Conservation (phyloP, 2,329 filamentous ascomycete genomes). For the Penicillium sp. region DNA sequence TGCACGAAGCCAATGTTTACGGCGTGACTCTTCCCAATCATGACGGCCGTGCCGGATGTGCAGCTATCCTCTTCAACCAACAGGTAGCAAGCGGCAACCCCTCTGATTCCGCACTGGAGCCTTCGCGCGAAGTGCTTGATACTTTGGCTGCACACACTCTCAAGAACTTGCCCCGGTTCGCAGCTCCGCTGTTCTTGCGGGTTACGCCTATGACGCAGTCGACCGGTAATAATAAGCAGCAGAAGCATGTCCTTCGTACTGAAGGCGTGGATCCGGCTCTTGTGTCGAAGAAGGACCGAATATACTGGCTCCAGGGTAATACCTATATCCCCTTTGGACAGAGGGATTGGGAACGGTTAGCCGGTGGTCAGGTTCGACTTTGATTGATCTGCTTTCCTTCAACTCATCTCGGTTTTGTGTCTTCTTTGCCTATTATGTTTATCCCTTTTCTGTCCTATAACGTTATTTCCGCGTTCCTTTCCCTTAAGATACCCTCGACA, state of each 20-base stretch:
- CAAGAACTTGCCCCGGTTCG: constrained; percentile 65
- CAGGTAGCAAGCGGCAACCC: constrained; percentile 28
- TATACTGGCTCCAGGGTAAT: constrained; percentile 66
- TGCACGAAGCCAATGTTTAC: constrained; percentile 82
- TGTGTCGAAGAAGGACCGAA: constrained; percentile 41
- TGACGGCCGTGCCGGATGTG: constrained; percentile 81
- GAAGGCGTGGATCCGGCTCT: constrained; percentile 67
- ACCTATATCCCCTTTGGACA: constrained; percentile 66
- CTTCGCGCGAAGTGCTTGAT: constrained; percentile 48
- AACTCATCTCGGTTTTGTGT: neutral
- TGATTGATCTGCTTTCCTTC: constrained; percentile 36
- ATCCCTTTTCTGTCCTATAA: neutral
- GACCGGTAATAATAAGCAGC: constrained; percentile 86
- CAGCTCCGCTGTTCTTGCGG: constrained; percentile 74
- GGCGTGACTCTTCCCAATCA: constrained; percentile 76
- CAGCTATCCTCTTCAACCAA: constrained; percentile 62
- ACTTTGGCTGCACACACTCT: constrained; percentile 61
- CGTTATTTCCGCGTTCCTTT: neutral
- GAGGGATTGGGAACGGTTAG: constrained; percentile 67
- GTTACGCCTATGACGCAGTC: constrained; percentile 61
- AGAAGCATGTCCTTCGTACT: constrained; percentile 70
- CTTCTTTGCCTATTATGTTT: neutral
- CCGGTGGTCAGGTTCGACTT: constrained; percentile 67
- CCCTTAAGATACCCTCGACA: constrained; percentile 1
- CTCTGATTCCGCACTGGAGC: constrained; percentile 24